A percentile compares a stretch with the other conserved stretches of the same genome.
Conservation (phyloP, 129 eudicot species). For the Centaurea solstitialis region DNA sequence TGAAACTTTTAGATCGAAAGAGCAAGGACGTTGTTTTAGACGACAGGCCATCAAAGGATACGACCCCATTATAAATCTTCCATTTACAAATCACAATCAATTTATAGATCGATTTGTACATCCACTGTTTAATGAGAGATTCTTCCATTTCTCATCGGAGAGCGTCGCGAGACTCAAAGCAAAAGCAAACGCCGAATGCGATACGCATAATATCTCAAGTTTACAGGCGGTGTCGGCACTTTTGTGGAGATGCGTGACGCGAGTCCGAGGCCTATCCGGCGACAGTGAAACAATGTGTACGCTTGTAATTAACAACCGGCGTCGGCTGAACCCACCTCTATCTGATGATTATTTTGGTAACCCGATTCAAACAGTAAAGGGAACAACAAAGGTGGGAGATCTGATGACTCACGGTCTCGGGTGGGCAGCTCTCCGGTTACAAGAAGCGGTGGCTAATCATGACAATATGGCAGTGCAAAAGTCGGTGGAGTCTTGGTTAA, state of each 20-base stretch:
- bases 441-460: slow-evolving; percentile 9
- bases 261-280: not conserved
- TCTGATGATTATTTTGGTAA: slow-evolving; percentile 31
- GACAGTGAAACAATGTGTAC: slow-evolving; percentile 15
- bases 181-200: not conserved
- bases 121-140: not conserved
- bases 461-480: not conserved
- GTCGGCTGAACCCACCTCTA: not conserved
- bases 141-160: no score
- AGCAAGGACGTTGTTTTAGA: no score
- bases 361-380: not conserved
- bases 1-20: no score
- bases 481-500: not conserved
- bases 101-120: not conserved
- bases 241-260: slow-evolving; percentile 43
- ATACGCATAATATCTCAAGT: slow-evolving; percentile 28
- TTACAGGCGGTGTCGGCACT: slow-evolving; percentile 45
- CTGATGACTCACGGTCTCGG: slow-evolving; percentile 24
- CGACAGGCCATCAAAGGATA: no score
- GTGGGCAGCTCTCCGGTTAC: slow-evolving; percentile 32
- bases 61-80: no score
- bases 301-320: slow-evolving; percentile 1
- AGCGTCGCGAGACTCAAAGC: no score
- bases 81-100: not conserved
- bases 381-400: not conserved